phyloP scores from a whole-genome alignment of 140 eudicot species.

The Flaveria floridana region DNA sequence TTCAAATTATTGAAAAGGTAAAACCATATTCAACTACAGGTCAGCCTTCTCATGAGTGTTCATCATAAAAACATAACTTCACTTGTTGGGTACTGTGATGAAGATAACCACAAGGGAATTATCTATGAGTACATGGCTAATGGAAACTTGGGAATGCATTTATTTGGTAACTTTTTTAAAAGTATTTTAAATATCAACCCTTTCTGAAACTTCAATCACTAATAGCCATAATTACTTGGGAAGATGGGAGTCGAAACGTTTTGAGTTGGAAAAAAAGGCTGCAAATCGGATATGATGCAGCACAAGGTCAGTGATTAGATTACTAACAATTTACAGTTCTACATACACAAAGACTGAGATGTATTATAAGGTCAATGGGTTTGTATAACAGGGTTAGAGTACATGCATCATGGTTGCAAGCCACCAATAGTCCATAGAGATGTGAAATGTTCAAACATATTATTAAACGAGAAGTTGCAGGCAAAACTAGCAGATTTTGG shows the following conservation, averaged over 20 bases:
- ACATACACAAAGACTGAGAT: not conserved
- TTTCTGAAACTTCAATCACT: not conserved
- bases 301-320: constrained; percentile 39
- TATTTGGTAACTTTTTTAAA: constrained; percentile 19
- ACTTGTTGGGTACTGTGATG: constrained; percentile 21
- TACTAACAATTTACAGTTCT: not conserved
- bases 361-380: not conserved
- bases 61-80: constrained; percentile 29
- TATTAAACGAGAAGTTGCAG: constrained; percentile 38
- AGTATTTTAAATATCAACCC: too few relatives aligned
- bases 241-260: constrained; percentile 13
- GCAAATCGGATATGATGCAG: constrained; percentile 43
- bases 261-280: constrained; percentile 39
- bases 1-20: not conserved
- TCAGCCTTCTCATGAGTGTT: constrained; percentile 16
- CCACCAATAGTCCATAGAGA: constrained; percentile 54
- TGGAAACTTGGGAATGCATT: constrained; percentile 29
- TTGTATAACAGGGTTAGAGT: constrained; percentile 39
- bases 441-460: constrained; percentile 46
- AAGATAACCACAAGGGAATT: constrained; percentile 14
- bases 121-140: constrained; percentile 23
- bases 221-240: not conserved
- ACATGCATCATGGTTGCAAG: constrained; percentile 48
- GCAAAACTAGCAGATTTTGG: constrained; percentile 60
- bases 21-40: constrained; percentile 19